Base-by-base conservation (phyloP, 768 basidiomycete genomes). In the Asterophora lycoperdoides region DNA sequence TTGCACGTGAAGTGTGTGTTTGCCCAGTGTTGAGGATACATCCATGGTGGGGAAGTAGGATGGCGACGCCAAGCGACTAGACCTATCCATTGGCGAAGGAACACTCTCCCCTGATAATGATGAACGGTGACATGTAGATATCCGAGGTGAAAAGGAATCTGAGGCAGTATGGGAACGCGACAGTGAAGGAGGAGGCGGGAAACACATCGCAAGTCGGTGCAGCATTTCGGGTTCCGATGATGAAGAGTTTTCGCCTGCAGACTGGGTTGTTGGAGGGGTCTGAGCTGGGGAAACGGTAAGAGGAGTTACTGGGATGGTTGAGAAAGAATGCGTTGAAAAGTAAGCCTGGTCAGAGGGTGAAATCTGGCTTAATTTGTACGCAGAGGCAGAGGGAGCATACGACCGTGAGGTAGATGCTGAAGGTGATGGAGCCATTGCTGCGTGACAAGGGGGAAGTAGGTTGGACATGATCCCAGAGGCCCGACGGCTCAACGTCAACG, bases 1-100 rank as follows among this genome's bases (percentile, higher is more conserved):
- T 36, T 63, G 63, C 11, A 81, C 76, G 23, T 67, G 67, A n/a
- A 82, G 62, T 4, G 64, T 71, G 61, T 83, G 72, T 51, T 59
- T 65, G 26, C 59, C 52, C 5, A 61, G 50, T 17, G 72, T 72
- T 41, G 74, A 70, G 35, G 68, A 64, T 41, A 77, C 60, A n/a
- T 66, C 54, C 70, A 81, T 74, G 18, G 67, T 64, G 32, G 80
- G 78, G n/a, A 65, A 61, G 29, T 60, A 56, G 20, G 61, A 55
- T 13, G 66, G 43, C 1, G 64, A 46, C 17, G 66, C 60, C 41
- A 60, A 56, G 26, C 67, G 62, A 13, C 62, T 63, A 4, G 57
- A 49, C 26, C 66, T 64, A 44, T 64, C 67, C 53, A 59, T 59
- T 11, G 67, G 56, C 7, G 64, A 64, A 8, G 56, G 57, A 32